Conservation (phyloP, 2,329 filamentous ascomycete genomes). For the Pseudogymnoascus sp. region DNA sequence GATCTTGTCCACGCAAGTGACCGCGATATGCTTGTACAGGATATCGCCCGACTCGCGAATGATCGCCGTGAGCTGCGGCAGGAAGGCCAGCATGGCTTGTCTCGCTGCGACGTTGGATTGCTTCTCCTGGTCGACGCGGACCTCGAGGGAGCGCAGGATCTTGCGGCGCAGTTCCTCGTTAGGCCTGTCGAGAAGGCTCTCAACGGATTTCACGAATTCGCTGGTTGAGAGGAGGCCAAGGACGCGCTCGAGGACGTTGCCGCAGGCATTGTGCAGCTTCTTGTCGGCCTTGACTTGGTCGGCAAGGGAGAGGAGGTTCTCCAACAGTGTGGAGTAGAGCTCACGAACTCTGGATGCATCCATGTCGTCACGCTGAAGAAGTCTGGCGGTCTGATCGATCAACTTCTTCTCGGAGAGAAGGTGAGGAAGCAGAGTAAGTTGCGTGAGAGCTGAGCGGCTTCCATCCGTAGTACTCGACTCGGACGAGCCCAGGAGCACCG, state of each 20-base stretch:
- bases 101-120: conserved; percentile 62
- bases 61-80: conserved; percentile 70
- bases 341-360: conserved; percentile 58
- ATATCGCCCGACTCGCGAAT: conserved; percentile 66
- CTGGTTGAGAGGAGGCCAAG: conserved; percentile 76
- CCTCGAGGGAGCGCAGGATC: conserved; percentile 72
- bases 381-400: conserved; percentile 45
- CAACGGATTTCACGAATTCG: conserved; percentile 84
- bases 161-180: conserved; percentile 70
- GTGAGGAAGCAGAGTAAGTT: conserved; percentile 49
- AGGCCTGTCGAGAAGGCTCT: conserved; percentile 69
- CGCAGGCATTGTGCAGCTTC: conserved; percentile 50
- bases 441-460: conserved; percentile 44
- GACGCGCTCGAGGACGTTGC: conserved; percentile 69
- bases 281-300: conserved; percentile 54
- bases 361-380: conserved; percentile 58
- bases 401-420: conserved; percentile 53
- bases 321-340: conserved; percentile 61
- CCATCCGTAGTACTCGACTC: conserved; percentile 39
- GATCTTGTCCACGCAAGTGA: conserved; percentile 87
- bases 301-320: conserved; percentile 58
- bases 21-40: conserved; percentile 73
- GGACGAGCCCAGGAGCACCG: conserved; percentile 59
- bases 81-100: conserved; percentile 65
- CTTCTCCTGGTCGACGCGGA: conserved; percentile 66